Evolutionary conservation across 2,329 filamentous ascomycete genomes (phyloP).

Genomic region (Sarocladium strictum): DNA sequence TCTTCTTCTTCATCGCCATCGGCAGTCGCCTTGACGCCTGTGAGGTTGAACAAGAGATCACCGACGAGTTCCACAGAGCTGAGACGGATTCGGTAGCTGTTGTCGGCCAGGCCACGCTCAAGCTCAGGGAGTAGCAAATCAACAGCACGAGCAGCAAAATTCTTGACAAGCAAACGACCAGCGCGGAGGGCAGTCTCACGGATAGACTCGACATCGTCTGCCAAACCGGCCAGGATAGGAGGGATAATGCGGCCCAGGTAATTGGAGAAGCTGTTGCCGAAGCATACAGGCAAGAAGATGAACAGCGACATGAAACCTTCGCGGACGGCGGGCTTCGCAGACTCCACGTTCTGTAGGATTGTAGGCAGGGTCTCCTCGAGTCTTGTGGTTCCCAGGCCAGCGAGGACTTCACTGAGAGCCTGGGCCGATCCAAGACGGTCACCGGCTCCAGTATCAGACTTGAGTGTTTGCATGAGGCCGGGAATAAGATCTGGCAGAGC

Average conservation of each 20-base stretch:
- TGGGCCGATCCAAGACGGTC: constrained; percentile 95
- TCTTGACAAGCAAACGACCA: constrained; percentile 92
- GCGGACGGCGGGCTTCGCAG: constrained; percentile 80
- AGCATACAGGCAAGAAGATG: constrained; percentile 97
- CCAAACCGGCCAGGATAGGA: constrained; percentile 86
- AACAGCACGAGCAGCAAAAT: constrained; percentile 91
- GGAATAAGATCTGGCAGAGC: constrained; percentile 95
- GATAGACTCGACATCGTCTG: constrained; percentile 94
- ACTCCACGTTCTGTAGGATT: constrained; percentile 92
- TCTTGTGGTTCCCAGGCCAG: constrained; percentile 84
- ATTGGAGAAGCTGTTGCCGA: constrained; percentile 95
- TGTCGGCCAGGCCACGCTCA: constrained; percentile 92
- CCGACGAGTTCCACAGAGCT: constrained; percentile 97
- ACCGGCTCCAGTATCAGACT: constrained; percentile 92
- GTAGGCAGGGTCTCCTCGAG: constrained; percentile 94
- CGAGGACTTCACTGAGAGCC: constrained; percentile 91
- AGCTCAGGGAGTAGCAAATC: constrained; percentile 91
- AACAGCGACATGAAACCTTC: constrained; percentile 99
- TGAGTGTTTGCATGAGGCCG: constrained; percentile 94
- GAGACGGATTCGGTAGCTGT: constrained; percentile 94
- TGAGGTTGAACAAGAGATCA: constrained; percentile 95
- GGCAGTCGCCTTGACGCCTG: constrained; percentile 76
- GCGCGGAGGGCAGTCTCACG: constrained; percentile 93
- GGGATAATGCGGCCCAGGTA: constrained; percentile 96
- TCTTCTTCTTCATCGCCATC: constrained; percentile 77